Evolutionary conservation across 1,139 yeast genomes (phyloP), one percentile per base, ranked within the genome.

Genomic region (Williopsis jadinii): DNA sequence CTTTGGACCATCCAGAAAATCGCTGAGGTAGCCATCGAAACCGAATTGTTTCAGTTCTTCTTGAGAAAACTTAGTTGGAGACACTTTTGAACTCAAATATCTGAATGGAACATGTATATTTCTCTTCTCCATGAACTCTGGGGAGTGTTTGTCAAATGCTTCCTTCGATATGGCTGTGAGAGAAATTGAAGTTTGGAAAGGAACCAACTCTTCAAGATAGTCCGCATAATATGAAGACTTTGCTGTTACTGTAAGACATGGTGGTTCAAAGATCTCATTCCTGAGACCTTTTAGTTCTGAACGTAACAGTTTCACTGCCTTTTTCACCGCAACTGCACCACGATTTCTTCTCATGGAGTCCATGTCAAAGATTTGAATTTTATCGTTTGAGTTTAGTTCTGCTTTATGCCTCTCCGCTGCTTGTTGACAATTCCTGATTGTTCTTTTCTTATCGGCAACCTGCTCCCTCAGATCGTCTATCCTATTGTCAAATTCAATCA

Each of bases 11-110:
- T 65, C 63, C 2, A 92, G 56, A 47, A 77, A 77, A 53, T 92
- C 97, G 2, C 77, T 63, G 31, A 88, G 54, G 53, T 75, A 85
- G 0, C 95, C 94, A 46, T 85, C 95, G 59, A 92, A 86, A 0
- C 96, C 96, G 27, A 64, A 59, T 1, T 50, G 36, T 30, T 50
- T 54, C 5, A 88, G 52, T 34, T 64, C 59, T 9, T 64, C 70
- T 9, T 46, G 48, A 0, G 69, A 41, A 14, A 68, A 42, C 5
- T 63, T 63, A 2, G 59, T 61, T 3, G 47, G 41, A 14, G 61
- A 44, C 1, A 50, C 42, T 8, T 52, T 51, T 9, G 56, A 43
- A 15, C 66, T 55, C 27, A 68, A 47, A 40, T 76, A 77, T 53
- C 76, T 68, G 19, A 76, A 66, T 30, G 76, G 63, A 4, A 75